A percentile compares a stretch with the other conserved stretches of the same genome.
phyloP scores from a whole-genome alignment of 2,329 filamentous ascomycete species.

The Colletotrichum cereale region DNA sequence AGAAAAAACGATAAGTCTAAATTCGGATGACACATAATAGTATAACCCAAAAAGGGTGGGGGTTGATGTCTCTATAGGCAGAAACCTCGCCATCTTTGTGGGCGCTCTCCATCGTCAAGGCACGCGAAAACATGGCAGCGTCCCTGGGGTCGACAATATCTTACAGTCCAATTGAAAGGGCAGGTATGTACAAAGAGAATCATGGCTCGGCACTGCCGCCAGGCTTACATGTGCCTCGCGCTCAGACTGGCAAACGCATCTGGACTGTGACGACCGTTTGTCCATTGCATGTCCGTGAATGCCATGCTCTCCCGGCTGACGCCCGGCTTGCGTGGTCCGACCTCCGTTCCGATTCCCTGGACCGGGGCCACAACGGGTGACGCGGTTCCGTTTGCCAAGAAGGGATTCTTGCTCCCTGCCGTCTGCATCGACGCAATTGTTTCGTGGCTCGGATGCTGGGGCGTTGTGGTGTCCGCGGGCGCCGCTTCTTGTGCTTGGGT shows the following conservation, averaged over 20 bases:
- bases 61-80: constrained; percentile 1
- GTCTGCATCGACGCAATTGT: constrained; percentile 41
- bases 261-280: constrained; percentile 80
- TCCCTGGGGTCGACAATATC: constrained; percentile 17
- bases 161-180: constrained; percentile 14
- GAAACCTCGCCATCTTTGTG: constrained; percentile 16
- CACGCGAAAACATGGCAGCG: background rate
- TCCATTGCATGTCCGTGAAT: constrained; percentile 73
- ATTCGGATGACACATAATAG: constrained; percentile 8
- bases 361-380: constrained; percentile 36
- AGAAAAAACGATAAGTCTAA: background rate
- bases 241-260: constrained; percentile 85
- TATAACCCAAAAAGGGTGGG: background rate
- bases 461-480: constrained; percentile 23
- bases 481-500: constrained; percentile 41
- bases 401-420: constrained; percentile 68
- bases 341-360: constrained; percentile 40
- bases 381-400: constrained; percentile 54
- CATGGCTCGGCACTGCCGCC: background rate
- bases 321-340: constrained; percentile 48
- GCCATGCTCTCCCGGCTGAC: constrained; percentile 80
- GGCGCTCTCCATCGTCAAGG: background rate
- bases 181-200: constrained; percentile 32
- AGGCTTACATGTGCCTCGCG: constrained; percentile 62
- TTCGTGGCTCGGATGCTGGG: constrained; percentile 35